Conservation (phyloP, 2,329 filamentous ascomycete genomes). For the Mycosphaerelloides madeirae region DNA sequence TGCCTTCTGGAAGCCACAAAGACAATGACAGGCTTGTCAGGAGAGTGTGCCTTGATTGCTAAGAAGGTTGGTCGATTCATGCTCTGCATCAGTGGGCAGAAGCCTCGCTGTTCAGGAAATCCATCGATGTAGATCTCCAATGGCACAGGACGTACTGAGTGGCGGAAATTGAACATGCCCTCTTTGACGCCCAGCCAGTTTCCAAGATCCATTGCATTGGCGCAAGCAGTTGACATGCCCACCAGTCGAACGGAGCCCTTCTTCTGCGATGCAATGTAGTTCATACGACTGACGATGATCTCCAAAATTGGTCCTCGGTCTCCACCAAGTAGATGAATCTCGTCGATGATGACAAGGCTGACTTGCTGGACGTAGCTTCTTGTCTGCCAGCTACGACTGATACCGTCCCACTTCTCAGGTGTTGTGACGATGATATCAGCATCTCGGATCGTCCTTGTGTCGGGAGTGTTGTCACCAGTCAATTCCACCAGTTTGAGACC, state of each 20-base stretch:
- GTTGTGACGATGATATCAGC: constrained; percentile 98
- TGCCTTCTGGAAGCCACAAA: constrained; percentile 95
- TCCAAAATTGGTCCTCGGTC: constrained; percentile 96
- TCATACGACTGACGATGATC: constrained; percentile 92
- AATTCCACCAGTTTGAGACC: constrained; percentile 89
- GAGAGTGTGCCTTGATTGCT: constrained; percentile 93
- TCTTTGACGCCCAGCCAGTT: constrained; percentile 98
- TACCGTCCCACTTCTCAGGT: constrained; percentile 99
- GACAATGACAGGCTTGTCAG: constrained; percentile 94
- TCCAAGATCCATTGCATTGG: constrained; percentile 86
- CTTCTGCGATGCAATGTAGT: constrained; percentile 94
- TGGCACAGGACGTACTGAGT: constrained; percentile 93
- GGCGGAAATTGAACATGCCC: constrained; percentile 90
- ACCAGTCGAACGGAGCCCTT: constrained; percentile 83
- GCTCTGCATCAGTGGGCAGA: constrained; percentile 96
- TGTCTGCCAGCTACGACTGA: constrained; percentile 97
- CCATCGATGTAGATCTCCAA: constrained; percentile 96
- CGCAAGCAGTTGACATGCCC: constrained; percentile 98
- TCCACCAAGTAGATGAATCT: constrained; percentile 94
- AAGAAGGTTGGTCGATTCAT: constrained; percentile 98
- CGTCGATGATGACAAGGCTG: constrained; percentile 94
- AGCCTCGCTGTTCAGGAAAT: constrained; percentile 89
- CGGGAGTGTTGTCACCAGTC: constrained; percentile 96
- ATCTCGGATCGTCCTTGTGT: constrained; percentile 89
- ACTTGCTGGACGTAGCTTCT: constrained; percentile 94